phyloP scores from a whole-genome alignment of 2,329 filamentous ascomycete species.

The Penicillium concentricum region DNA sequence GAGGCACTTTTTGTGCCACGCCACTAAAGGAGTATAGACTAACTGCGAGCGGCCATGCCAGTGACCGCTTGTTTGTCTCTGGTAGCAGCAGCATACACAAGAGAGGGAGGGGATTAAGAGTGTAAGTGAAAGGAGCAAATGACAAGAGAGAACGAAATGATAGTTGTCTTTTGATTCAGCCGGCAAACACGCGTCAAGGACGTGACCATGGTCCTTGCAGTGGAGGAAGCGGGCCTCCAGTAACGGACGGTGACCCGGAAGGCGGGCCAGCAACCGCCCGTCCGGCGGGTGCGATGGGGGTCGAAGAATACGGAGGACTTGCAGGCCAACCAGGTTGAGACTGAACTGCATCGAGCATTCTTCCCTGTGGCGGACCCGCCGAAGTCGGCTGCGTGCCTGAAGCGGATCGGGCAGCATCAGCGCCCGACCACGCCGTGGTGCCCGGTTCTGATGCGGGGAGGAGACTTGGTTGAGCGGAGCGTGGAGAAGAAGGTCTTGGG shows the following conservation, averaged over 20 bases:
- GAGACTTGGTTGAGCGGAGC: slow-evolving; percentile 7
- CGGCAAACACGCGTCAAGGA: slow-evolving; percentile 5
- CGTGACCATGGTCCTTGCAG: slow-evolving; percentile 23
- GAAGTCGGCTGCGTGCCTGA: slow-evolving; percentile 6
- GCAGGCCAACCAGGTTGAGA: slow-evolving; percentile 19
- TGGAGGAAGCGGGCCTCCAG: slow-evolving; percentile 20
- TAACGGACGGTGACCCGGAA: slow-evolving; percentile 14
- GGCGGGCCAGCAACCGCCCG: slow-evolving; percentile 5
- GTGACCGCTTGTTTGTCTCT: slow-evolving; percentile 14
- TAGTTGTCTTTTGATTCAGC: not conserved
- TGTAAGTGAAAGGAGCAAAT: slow-evolving; percentile 9
- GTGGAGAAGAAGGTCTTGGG: slow-evolving; percentile 34
- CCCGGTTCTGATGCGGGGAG: slow-evolving; percentile 8
- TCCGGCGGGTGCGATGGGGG: slow-evolving; percentile 1
- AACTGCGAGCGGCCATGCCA: slow-evolving; percentile 15
- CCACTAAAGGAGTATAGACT: slow-evolving; percentile 4
- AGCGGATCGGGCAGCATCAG: slow-evolving; percentile 10
- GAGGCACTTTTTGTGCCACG: not conserved
- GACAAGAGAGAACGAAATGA: slow-evolving; percentile 12
- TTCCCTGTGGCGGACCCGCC: slow-evolving; percentile 1
- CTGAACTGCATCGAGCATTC: slow-evolving; percentile 13
- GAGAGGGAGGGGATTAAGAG: slow-evolving; percentile 1
- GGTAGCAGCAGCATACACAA: not conserved
- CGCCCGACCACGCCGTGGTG: slow-evolving; percentile 11
- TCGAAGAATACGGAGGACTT: slow-evolving; percentile 18